Conservation (phyloP, 768 basidiomycete genomes). For the Pulveroboletus sp. region DNA sequence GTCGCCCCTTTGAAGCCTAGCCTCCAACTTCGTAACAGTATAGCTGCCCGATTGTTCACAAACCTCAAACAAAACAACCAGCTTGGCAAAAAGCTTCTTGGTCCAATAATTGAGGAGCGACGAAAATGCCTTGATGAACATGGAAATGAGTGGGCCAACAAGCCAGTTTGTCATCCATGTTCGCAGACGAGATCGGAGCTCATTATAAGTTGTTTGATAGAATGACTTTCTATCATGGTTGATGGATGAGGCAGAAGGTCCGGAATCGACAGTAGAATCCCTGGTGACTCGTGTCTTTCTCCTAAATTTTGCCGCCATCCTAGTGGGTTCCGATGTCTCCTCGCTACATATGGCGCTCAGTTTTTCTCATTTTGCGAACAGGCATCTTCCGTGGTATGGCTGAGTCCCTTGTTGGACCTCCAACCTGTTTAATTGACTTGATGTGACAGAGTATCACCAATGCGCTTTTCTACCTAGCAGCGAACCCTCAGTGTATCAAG, state of each 20-base stretch:
- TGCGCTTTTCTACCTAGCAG: slow-evolving; percentile 34
- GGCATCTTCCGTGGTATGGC: neutral
- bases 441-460: slow-evolving; percentile 13
- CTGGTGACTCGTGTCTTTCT: slow-evolving; percentile 10
- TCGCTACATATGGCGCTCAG: neutral
- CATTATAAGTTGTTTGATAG: slow-evolving; percentile 4
- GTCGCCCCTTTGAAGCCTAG: neutral
- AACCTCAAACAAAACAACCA: neutral
- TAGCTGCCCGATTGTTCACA: slow-evolving; percentile 10
- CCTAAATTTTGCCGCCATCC: neutral
- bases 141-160: slow-evolving; percentile 26
- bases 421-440: neutral
- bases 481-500: slow-evolving; percentile 30
- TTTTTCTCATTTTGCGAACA: neutral
- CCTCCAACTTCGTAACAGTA: neutral
- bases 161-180: slow-evolving; percentile 19
- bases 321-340: neutral
- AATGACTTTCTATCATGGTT: slow-evolving; percentile 32
- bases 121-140: slow-evolving; percentile 15
- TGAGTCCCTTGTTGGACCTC: neutral
- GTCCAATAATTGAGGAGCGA: slow-evolving; percentile 30
- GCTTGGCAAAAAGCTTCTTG: slow-evolving; percentile 14
- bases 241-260: slow-evolving; percentile 20
- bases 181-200: neutral
- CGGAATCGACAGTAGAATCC: slow-evolving; percentile 15